Base-by-base conservation (phyloP, 108 stramenopile species). In the Cylindrotheca closterium region DNA sequence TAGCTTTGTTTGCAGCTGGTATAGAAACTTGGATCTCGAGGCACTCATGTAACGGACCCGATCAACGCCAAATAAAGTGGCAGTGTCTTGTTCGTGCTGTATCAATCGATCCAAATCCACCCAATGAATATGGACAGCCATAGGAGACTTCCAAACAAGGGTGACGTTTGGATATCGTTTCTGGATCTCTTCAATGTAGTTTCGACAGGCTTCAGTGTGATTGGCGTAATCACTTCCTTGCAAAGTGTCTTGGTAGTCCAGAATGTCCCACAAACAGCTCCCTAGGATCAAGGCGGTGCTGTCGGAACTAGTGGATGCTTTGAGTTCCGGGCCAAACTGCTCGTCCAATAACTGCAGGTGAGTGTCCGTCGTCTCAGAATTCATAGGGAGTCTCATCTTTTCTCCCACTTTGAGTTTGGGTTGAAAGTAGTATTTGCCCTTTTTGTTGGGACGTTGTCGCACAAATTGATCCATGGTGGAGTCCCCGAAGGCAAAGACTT, bases 121-220 rank as follows among this genome's bases (percentile, higher is more conserved):
- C 64, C 56, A 58, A 45, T 73, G 71, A 65, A 65, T 65, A 34
- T 73, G 71, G 1, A 65, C 55, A 22, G 71, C 71, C 71, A 59
- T 65, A 0, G 71, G 71, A 34, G 64, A 65, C 50, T 73, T 73
- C 71, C 71, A 73, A 1, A 65, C 30, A 12, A 73, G 12, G 5
- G 58, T 59, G 2, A 65, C 64, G 3, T 58, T 22, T 7, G 67
- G 67, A 56, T 65, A 73, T 26, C 50, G 21, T 21, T 65, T 19
- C 27, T 34, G 29, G 17, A 73, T 37, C 26, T 1, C 7, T 10
- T 10, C 12, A n/a, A 73, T 23, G 33, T 45, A 59, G 17, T 65
- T 27, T n/a, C 33, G 30, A 42, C 63, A 65, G 1, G 63, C 63
- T 1, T n/a, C 1, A 10, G 22, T 18, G 52, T 68, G 67, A 46